Evolutionary conservation across 257 asterid species (phyloP), one percentile per base, ranked within the genome.

Genomic region (Nicotiana tomentosiformis): DNA sequence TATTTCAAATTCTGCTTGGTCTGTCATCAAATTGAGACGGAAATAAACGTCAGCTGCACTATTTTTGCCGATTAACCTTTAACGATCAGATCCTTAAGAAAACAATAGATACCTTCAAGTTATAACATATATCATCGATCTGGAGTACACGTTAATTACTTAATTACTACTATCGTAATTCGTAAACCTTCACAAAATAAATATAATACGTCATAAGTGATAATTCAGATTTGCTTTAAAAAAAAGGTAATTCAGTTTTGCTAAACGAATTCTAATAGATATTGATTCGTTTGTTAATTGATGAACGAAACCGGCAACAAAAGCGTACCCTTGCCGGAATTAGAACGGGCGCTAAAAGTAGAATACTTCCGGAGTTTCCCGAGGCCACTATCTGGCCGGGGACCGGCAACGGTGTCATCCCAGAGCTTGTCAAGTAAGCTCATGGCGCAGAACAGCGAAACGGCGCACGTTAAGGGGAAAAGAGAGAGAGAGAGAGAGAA

Each of bases 341-440:
- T 87, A 0, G 97, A 68, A 60, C 95, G 88, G 87, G 80, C 82
- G 84, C 84, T 88, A 85, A 93, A 93, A 18, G 97, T 89, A 5
- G 93, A 74, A 64, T 90, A 82, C 81, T 94, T 94, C 32, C 98
- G 86, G 56, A 94, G 96, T 87, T 93, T 94, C 16, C 97, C 97
- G 53, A 94, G 97, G 84, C 98, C 98, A 82, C 81, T 84, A 12
- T 95, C 98, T 29, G 98, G 98, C 74, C 67, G 90, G 72, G 97
- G 98, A 9, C 98, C 98, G 78, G 97, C 98, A 51, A 94, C 92
- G 46, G 97, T 93, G 57, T 94, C 97, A 39, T 94, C 98, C 98
- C 98, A 94, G 68, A 94, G 97, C 90, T 94, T 92, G 67, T 91
- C 97, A 6, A 94, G 97, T 82, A 94, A 90, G 77, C 95, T 96